A percentile compares a stretch with the other conserved stretches of the same genome.
Conservation (phyloP, 139 green algal genomes). For the Chlamydomonas urium region DNA sequence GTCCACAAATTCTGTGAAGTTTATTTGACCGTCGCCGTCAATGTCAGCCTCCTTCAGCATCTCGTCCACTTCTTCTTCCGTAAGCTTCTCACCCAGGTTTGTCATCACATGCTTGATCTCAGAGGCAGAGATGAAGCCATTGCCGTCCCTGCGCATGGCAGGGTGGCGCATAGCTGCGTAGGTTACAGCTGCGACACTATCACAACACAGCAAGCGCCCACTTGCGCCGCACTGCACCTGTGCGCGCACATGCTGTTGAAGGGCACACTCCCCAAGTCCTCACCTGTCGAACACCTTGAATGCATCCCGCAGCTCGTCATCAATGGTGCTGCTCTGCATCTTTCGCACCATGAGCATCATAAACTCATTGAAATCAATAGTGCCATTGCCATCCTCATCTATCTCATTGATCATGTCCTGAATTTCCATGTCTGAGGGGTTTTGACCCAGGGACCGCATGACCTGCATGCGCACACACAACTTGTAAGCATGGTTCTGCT, state of each 20-base stretch:
- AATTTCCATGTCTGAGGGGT: slow-evolving; percentile 30
- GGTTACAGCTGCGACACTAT: too few relatives aligned
- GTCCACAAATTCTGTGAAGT: slow-evolving; percentile 6
- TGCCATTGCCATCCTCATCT: slow-evolving; percentile 35
- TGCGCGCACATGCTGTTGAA: too few relatives aligned
- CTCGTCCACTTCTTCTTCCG: slow-evolving; percentile 3
- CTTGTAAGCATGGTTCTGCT: too few relatives aligned
- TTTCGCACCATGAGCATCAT: slow-evolving; percentile 34
- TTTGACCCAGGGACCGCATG: slow-evolving; percentile 41
- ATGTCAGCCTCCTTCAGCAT: slow-evolving; percentile 3
- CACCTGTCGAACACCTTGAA: slow-evolving; percentile 12
- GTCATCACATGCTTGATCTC: slow-evolving; percentile 3
- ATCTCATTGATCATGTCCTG: slow-evolving; percentile 44
- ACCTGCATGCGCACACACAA: too few relatives aligned
- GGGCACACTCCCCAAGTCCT: not conserved
- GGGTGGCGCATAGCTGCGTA: too few relatives aligned
- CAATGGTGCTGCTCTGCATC: slow-evolving; percentile 25
- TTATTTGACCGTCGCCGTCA: not conserved
- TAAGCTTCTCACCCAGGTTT: not conserved
- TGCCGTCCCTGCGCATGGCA: slow-evolving; percentile 1
- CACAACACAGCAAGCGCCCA: too few relatives aligned
- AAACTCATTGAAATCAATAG: slow-evolving; percentile 44
- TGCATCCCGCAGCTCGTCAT: slow-evolving; percentile 3
- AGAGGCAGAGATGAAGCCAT: not conserved
- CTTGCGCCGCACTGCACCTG: too few relatives aligned